Evolutionary conservation across 2,329 filamentous ascomycete species (phyloP).

Genomic region (Eurotiales sp.): DNA sequence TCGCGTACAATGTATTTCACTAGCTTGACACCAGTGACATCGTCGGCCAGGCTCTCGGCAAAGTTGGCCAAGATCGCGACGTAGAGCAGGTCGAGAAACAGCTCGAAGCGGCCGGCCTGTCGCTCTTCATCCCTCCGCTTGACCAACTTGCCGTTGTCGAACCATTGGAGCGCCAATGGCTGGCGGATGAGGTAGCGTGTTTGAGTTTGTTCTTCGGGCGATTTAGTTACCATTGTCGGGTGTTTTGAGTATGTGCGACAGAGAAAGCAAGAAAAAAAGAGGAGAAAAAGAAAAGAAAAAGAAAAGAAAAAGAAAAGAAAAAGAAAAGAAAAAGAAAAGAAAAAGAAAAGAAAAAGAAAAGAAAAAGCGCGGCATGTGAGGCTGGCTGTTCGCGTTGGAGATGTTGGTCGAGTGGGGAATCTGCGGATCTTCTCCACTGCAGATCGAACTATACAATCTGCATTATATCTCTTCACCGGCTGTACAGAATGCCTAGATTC

Average conservation of each 20-base stretch:
- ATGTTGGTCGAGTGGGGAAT: too few species aligned
- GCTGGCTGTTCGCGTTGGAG: too few species aligned
- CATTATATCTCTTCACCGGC: too few species aligned
- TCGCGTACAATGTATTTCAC: conserved; percentile 44
- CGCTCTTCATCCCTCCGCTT: conserved; percentile 45
- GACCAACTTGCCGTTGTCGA: conserved; percentile 40
- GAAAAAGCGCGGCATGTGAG: too few species aligned
- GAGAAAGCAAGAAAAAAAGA: background rate
- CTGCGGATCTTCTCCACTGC: too few species aligned
- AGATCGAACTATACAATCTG: too few species aligned
- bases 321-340: background rate
- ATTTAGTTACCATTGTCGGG: too few species aligned
- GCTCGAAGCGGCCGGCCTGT: conserved; percentile 46
- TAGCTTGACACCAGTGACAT: conserved; percentile 42
- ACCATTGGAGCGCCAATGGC: conserved; percentile 44
- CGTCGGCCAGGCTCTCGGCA: conserved; percentile 46
- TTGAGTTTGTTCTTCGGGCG: conserved; percentile 8
- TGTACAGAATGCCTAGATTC: too few species aligned
- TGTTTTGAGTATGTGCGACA: too few species aligned
- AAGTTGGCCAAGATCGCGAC: conserved; percentile 52
- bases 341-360: too few species aligned
- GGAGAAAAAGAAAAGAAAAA: background rate
- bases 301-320: too few species aligned
- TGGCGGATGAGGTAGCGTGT: conserved; percentile 29
- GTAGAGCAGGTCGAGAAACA: conserved; percentile 50